Base-by-base conservation (phyloP, 257 asterid genomes). In the Nicotiana tabacum region DNA sequence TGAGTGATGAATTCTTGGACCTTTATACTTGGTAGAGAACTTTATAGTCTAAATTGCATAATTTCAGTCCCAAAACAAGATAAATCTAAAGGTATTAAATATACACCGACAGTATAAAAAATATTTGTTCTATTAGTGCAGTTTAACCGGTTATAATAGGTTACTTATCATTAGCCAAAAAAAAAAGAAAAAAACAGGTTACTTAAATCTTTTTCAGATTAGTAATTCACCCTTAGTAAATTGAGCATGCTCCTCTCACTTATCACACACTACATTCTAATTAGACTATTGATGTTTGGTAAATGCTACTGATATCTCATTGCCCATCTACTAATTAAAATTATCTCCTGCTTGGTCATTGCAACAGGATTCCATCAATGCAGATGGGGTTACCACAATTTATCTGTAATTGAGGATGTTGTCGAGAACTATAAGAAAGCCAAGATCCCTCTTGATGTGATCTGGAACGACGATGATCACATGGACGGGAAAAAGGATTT, bases 391-490 rank as follows among this genome's bases (percentile, higher is more conserved):
- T 96, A 94, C 89, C 85, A 90, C 81, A 83, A 90, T 82, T 91
- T 94, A n/a, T 43, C 86, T 85, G 94, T 92, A 57, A 85, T 96
- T 76, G 90, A 94, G 84, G 82, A 78, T 33, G 99, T 96, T 82
- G 98, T 94, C 30, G 92, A 92, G 82, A 86, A 87, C 79, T 96
- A 94, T 78, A 85, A 92, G 29, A 92, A 91, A 78, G 94, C 98
- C 61, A 56, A 58, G 70, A 94, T 96, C 65, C 99, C 99, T 21
- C 90, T 96, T 13, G 99, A 96, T 77, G 97, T 91, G 65, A 92
- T 96, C 88, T 96, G 99, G 99, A 96, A 95, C 2, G 98, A 96
- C 83, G 93, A 94, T 29, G 99, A 96, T 88, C 86, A 96, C 91
- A 94, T 96, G 99, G 99, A 96, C 53, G 92, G 84, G 4, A 93